Evolutionary conservation across 2,329 filamentous ascomycete species (phyloP).

Genomic region (Aureobasidium sp.): DNA sequence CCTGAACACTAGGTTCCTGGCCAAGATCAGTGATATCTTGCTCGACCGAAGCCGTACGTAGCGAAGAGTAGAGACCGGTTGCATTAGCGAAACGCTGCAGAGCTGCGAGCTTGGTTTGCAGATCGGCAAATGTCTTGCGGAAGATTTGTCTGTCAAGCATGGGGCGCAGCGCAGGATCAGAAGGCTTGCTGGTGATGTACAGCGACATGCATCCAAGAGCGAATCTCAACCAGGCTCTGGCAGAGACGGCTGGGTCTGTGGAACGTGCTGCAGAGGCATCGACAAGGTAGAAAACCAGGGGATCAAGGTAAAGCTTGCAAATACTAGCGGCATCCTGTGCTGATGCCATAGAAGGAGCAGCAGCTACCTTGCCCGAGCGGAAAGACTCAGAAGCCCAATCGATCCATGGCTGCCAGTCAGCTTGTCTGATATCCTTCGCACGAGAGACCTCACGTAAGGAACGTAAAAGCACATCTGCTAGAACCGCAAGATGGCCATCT

Average conservation of each 20-base stretch:
- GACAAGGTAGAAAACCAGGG: not conserved
- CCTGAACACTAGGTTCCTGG: slow-evolving; percentile 53
- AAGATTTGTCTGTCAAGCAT: slow-evolving; percentile 56
- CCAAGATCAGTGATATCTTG: slow-evolving; percentile 46
- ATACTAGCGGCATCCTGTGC: not conserved
- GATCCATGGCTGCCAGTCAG: slow-evolving; percentile 6
- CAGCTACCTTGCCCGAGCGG: not conserved
- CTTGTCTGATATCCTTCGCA: not conserved
- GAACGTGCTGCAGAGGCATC: not conserved
- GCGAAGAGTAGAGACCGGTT: slow-evolving; percentile 58
- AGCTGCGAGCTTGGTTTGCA: slow-evolving; percentile 50
- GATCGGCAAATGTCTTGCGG: slow-evolving; percentile 44
- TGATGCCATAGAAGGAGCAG: not conserved
- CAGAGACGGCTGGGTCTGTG: not conserved
- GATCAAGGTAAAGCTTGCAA: slow-evolving; percentile 1
- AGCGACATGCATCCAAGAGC: slow-evolving; percentile 65
- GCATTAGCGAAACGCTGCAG: slow-evolving; percentile 61
- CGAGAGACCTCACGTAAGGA: slow-evolving; percentile 23
- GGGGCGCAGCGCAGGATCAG: slow-evolving; percentile 63
- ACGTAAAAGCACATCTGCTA: slow-evolving; percentile 23
- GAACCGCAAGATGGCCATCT: slow-evolving; percentile 21
- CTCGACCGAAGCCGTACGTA: slow-evolving; percentile 56
- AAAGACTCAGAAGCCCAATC: not conserved
- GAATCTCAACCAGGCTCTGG: slow-evolving; percentile 61
- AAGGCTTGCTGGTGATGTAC: slow-evolving; percentile 77